phyloP scores from a whole-genome alignment of 2,329 filamentous ascomycete species.

The Exophiala lecanii-corni region DNA sequence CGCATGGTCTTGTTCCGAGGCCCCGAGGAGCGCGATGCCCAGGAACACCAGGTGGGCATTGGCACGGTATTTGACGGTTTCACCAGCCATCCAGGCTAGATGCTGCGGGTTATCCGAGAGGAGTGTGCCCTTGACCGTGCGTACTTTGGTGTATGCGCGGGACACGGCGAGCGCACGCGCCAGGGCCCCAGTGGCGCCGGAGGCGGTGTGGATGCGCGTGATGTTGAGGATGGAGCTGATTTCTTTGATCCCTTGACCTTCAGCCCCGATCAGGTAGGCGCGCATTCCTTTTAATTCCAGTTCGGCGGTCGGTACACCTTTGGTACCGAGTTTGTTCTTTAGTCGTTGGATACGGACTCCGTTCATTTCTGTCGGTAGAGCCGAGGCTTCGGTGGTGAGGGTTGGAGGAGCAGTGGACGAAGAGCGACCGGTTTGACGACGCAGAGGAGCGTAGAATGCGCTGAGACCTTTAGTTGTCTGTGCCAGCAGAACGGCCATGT shows the following conservation, averaged over 20 bases:
- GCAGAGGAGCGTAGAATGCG: conserved; percentile 62
- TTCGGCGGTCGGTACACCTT: conserved; percentile 66
- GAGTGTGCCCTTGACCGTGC: conserved; percentile 35
- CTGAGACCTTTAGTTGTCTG: conserved; percentile 53
- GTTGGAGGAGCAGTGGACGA: background rate
- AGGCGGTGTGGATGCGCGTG: conserved; percentile 46
- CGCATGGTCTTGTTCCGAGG: conserved; percentile 29
- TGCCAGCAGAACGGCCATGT: conserved; percentile 62
- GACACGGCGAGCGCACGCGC: conserved; percentile 38
- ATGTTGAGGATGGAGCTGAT: conserved; percentile 66
- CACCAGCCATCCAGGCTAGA: conserved; percentile 23
- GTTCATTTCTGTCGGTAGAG: conserved; percentile 40
- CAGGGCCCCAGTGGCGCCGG: conserved; percentile 36
- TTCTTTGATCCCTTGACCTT: conserved; percentile 63
- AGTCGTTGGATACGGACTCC: conserved; percentile 64
- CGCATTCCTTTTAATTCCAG: conserved; percentile 61
- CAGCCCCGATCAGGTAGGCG: conserved; percentile 61
- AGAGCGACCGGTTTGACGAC: conserved; percentile 8
- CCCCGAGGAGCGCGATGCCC: conserved; percentile 34
- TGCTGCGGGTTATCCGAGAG: conserved; percentile 40
- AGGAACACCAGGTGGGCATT: conserved; percentile 19
- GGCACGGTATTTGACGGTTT: conserved; percentile 30
- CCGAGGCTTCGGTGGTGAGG: background rate
- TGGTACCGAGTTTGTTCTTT: conserved; percentile 69
- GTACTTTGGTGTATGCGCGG: conserved; percentile 38